phyloP scores from a whole-genome alignment of 441 rosid species.

The Gossypium schwendimanii region DNA sequence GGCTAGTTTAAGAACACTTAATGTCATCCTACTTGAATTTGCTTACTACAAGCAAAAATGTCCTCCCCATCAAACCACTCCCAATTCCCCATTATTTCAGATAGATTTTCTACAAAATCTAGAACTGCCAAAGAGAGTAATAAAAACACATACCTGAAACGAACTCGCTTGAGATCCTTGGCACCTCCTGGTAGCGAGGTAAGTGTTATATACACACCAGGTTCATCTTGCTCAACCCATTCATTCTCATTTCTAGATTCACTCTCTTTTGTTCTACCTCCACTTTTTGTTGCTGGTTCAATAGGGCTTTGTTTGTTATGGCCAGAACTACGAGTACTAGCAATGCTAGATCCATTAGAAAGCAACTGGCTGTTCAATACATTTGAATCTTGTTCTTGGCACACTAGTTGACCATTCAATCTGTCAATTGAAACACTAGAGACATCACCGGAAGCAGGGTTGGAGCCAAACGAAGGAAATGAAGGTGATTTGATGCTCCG shows the following conservation, averaged over 20 bases:
- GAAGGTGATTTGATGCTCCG: slow-evolving; percentile 52
- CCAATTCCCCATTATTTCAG: not conserved
- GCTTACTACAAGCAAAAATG: not conserved
- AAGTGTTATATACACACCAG: slow-evolving; percentile 86
- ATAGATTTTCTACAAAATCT: not conserved
- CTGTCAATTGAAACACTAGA: slow-evolving; percentile 40
- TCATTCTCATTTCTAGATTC: slow-evolving; percentile 59
- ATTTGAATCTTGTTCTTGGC: slow-evolving; percentile 48
- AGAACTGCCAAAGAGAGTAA: not conserved
- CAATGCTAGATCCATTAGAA: slow-evolving; percentile 45
- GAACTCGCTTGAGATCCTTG: slow-evolving; percentile 90
- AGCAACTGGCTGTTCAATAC: slow-evolving; percentile 35
- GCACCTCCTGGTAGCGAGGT: slow-evolving; percentile 71
- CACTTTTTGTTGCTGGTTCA: slow-evolving; percentile 51
- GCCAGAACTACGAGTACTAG: slow-evolving; percentile 31
- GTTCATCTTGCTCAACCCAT: slow-evolving; percentile 97
- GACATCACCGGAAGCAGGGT: slow-evolving; percentile 47
- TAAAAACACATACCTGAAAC: slow-evolving; percentile 59
- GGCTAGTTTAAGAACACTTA: not conserved
- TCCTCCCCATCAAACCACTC: not conserved
- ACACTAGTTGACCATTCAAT: slow-evolving; percentile 32
- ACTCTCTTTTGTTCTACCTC: slow-evolving; percentile 46
- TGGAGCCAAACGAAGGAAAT: slow-evolving; percentile 43
- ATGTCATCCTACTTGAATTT: not conserved
- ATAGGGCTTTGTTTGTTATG: slow-evolving; percentile 38